Conservation (phyloP, 2,329 filamentous ascomycete species). For the Penicillium sp. region DNA sequence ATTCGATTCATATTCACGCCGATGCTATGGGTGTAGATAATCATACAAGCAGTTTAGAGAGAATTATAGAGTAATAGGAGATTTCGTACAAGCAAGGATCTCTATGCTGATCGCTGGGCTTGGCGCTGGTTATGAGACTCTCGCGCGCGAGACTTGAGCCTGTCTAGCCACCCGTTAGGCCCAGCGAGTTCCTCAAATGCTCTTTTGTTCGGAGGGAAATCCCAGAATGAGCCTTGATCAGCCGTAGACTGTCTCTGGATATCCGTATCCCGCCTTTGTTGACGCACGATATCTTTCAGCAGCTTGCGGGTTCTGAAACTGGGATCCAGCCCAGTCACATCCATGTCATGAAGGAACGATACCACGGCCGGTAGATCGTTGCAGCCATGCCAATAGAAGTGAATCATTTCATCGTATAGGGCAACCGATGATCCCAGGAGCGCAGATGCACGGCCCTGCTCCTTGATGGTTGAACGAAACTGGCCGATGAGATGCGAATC, state of each 20-base stretch:
- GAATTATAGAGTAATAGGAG: not conserved
- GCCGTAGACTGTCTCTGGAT: conserved; percentile 7
- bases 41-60: not conserved
- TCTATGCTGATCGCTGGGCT: not conserved
- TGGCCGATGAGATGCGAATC: conserved; percentile 45
- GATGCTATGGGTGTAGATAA: not conserved
- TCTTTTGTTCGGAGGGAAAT: conserved; percentile 36
- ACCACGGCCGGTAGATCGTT: conserved; percentile 47
- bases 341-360: conserved; percentile 49
- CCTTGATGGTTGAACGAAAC: conserved; percentile 46
- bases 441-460: conserved; percentile 46
- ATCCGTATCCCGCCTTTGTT: conserved; percentile 30
- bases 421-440: conserved; percentile 47
- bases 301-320: conserved; percentile 39
- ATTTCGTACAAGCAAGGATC: not conserved
- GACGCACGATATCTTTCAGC: conserved; percentile 36
- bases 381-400: conserved; percentile 48
- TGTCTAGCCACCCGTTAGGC: conserved; percentile 33
- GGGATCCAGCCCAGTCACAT: conserved; percentile 46
- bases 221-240: conserved; percentile 35
- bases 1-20: not conserved
- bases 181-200: conserved; percentile 34
- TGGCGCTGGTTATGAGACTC: not conserved
- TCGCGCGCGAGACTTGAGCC: conserved; percentile 2
- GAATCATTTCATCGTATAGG: conserved; percentile 51